Base-by-base conservation (phyloP, 345 rosid genomes). In the Salix purpurea region DNA sequence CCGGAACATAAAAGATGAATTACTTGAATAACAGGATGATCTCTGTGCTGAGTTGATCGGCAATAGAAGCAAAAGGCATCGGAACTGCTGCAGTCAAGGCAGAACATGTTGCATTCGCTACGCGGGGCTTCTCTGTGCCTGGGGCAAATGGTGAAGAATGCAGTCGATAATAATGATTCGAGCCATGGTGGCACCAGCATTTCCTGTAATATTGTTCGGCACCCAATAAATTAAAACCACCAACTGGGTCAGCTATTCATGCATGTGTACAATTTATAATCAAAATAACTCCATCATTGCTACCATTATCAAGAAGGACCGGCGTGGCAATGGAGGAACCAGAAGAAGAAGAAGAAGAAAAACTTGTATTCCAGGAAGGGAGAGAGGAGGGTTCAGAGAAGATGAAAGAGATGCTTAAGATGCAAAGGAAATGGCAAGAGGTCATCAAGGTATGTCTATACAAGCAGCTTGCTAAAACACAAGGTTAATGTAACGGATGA, bases 31-130 rank as follows among this genome's bases (percentile, higher is more conserved):
- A 90, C 95, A 40, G 82, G 89, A 74, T 94, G 98, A 73, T 91
- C 94, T 58, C 85, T 86, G 86, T 94, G 98, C 74, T 75, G 82
- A 12, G 93, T 87, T 26, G 98, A 89, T 26, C 94, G 94, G 83
- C 98, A 94, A 69, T 91, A 92, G 82, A 89, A 88, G 82, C 96
- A 94, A 79, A 92, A 92, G 54, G 94, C 88, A 11, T 78, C 83
- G 62, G 80, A 34, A 34, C 6, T 87, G 32, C 72, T 81, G 61
- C 98, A 94, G 52, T 89, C 97, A 54, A 94, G 78, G 71, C 98
- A 94, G 83, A 84, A 94, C 97, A 94, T 89, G 78, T 94, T 94
- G 77, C 94, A 90, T 86, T 94, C 97, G 56, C 92, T 90, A 62
- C 91, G 75, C 0, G 96, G 85, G 28, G 94, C 84, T 40, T 88